phyloP scores from a whole-genome alignment of 108 stramenopile genomes.

The Pseudonitzschia pungens region DNA sequence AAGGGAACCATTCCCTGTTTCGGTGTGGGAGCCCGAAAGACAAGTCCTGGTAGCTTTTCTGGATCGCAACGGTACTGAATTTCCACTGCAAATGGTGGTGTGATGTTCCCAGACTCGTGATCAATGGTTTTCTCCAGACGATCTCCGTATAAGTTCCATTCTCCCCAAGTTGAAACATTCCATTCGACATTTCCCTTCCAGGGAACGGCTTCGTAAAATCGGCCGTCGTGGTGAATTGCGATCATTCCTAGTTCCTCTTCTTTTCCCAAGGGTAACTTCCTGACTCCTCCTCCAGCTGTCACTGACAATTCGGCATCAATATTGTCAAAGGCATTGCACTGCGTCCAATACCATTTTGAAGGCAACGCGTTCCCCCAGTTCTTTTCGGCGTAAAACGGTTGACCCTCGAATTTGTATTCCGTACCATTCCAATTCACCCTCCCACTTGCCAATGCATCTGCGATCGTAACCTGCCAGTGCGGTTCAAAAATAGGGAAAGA shows the following conservation, averaged over 20 bases:
- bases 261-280: slow-evolving; percentile 69
- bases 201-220: slow-evolving; percentile 82
- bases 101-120: slow-evolving; percentile 17
- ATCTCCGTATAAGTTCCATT: slow-evolving; percentile 65
- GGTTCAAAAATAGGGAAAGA: slow-evolving; percentile 81
- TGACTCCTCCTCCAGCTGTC: slow-evolving; percentile 82
- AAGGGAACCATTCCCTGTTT: slow-evolving; percentile 83
- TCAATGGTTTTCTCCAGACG: slow-evolving; percentile 28
- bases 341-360: slow-evolving; percentile 87
- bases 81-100: slow-evolving; percentile 66
- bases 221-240: slow-evolving; percentile 71
- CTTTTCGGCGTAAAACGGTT: slow-evolving; percentile 90
- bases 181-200: slow-evolving; percentile 87
- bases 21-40: slow-evolving; percentile 80
- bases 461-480: slow-evolving; percentile 89
- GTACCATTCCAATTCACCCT: slow-evolving; percentile 67
- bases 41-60: slow-evolving; percentile 52
- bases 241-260: slow-evolving; percentile 71
- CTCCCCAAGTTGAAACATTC: slow-evolving; percentile 74
- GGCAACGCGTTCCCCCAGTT: slow-evolving; percentile 90
- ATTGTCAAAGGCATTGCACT: slow-evolving; percentile 85
- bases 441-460: slow-evolving; percentile 75
- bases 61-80: slow-evolving; percentile 54
- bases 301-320: slow-evolving; percentile 40
- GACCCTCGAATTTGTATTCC: slow-evolving; percentile 63